Conservation (phyloP, 805 yeast species). For the Clavispora vitiphila region DNA sequence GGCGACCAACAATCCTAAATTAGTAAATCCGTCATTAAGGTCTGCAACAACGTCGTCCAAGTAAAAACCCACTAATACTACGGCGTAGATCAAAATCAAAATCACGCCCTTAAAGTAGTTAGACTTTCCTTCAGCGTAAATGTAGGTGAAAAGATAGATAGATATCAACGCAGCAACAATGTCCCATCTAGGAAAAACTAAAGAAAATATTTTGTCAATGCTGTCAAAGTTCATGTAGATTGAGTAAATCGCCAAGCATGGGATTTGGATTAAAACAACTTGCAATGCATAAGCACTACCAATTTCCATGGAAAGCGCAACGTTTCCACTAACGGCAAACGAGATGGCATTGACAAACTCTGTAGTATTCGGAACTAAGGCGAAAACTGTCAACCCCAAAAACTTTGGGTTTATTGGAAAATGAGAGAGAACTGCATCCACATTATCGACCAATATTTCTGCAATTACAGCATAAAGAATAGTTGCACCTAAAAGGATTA, state of each 20-base stretch:
- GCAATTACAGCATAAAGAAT: conserved; percentile 88
- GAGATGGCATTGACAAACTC: conserved; percentile 96
- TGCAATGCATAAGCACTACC: conserved; percentile 97
- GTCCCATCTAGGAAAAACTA: conserved; percentile 96
- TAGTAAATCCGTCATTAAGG: conserved; percentile 20
- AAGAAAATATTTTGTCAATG: conserved; percentile 56
- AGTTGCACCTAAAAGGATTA: conserved; percentile 80
- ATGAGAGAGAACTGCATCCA: conserved; percentile 74
- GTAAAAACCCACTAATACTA: conserved; percentile 77
- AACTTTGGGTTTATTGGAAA: conserved; percentile 88
- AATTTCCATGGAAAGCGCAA: conserved; percentile 94
- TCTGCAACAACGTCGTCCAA: conserved; percentile 42
- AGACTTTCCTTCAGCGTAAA: conserved; percentile 94
- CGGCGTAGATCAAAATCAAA: conserved; percentile 69
- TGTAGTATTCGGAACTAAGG: conserved; percentile 93
- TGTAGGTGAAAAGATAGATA: conserved; percentile 84
- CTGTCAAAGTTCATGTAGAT: conserved; percentile 40
- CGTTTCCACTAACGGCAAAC: conserved; percentile 93
- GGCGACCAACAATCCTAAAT: neutral
- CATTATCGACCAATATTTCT: conserved; percentile 87
- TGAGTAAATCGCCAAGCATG: conserved; percentile 79
- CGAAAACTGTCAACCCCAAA: conserved; percentile 90
- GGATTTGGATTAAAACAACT: conserved; percentile 90
- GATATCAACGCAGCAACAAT: conserved; percentile 78
- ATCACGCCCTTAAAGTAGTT: conserved; percentile 95